Percentiles rank a stretch among this genome's conserved stretches.
These are phyloP conservation scores for Miscanthus sacchariflorus DNA, from an alignment of 202 grass and related monocot genomes.

Conservation along the genomic window DNA sequence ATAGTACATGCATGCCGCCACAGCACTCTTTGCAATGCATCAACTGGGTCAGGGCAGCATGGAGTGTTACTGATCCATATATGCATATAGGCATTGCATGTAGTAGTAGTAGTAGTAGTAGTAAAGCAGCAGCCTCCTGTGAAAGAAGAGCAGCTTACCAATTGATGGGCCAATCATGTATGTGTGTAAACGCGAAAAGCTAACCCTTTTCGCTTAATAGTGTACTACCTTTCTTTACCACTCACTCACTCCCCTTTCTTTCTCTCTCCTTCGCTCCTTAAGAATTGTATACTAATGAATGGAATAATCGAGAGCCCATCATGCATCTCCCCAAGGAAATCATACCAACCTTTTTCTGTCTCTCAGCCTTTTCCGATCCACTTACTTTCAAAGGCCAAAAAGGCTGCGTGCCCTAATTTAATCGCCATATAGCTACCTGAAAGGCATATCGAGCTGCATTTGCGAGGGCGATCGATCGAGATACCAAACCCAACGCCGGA, in stretches of 20 bases:
- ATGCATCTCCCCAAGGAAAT: conserved; percentile 55
- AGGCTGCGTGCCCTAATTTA: conserved; percentile 56
- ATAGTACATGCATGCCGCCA: too few relatives aligned
- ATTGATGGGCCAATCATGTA: conserved; percentile 80
- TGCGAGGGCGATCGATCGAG: conserved; percentile 23
- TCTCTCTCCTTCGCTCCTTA: background rate
- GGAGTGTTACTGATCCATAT: too few relatives aligned
- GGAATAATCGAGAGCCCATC: conserved; percentile 60
- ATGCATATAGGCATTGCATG: too few relatives aligned
- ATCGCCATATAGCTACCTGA: conserved; percentile 41
- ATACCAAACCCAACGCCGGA: conserved; percentile 68
- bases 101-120: background rate
- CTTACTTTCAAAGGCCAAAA: conserved; percentile 54
- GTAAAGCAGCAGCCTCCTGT: conserved; percentile 32
- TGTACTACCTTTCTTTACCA: conserved; percentile 49
- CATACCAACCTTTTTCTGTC: conserved; percentile 55
- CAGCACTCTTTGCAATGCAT: too few relatives aligned
- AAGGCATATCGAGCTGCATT: conserved; percentile 44
- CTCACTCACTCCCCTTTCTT: conserved; percentile 41
- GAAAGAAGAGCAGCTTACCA: conserved; percentile 45
- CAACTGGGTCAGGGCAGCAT: too few relatives aligned
- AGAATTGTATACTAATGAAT: conserved; percentile 57
- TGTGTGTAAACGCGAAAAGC: conserved; percentile 67
- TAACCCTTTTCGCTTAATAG: conserved; percentile 50
- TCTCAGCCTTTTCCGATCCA: conserved; percentile 41